Percentiles rank a stretch among this genome's conserved stretches.
These are phyloP conservation scores for Syzygium aqueum DNA, from an alignment of 345 rosid species.

Conservation along the genomic window DNA sequence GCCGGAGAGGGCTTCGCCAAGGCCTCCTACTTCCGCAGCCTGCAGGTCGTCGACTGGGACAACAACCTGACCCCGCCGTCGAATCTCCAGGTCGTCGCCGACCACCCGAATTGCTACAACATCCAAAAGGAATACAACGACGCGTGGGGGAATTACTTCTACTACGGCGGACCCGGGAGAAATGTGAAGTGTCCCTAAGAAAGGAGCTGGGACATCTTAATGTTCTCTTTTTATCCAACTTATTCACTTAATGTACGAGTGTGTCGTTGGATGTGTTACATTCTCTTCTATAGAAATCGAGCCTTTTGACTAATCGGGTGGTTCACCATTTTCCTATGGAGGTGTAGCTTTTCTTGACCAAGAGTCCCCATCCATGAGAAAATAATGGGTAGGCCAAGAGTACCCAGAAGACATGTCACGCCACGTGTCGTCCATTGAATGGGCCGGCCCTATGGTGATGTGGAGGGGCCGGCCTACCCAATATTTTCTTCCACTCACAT, in stretches of 20 bases:
- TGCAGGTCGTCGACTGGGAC: constrained; percentile 94
- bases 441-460: too few species aligned
- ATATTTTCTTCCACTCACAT: neutral
- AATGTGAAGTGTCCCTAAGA: constrained; percentile 68
- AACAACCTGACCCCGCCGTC: constrained; percentile 68
- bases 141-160: constrained; percentile 93
- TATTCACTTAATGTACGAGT: neutral
- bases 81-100: constrained; percentile 65
- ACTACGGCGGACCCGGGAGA: constrained; percentile 96
- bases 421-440: too few species aligned
- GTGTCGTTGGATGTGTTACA: neutral
- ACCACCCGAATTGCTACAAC: constrained; percentile 82
- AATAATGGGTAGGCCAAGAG: too few species aligned
- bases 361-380: neutral
- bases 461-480: too few species aligned
- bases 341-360: neutral
- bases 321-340: neutral
- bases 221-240: neutral
- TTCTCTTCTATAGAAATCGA: neutral
- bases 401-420: too few species aligned
- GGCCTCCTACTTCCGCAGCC: constrained; percentile 83
- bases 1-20: constrained; percentile 86
- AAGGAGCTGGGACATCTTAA: neutral
- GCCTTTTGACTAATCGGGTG: neutral
- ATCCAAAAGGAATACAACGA: constrained; percentile 72